Base-by-base conservation (phyloP, 164 flowering plant species). In the Berberis vulgaris region DNA sequence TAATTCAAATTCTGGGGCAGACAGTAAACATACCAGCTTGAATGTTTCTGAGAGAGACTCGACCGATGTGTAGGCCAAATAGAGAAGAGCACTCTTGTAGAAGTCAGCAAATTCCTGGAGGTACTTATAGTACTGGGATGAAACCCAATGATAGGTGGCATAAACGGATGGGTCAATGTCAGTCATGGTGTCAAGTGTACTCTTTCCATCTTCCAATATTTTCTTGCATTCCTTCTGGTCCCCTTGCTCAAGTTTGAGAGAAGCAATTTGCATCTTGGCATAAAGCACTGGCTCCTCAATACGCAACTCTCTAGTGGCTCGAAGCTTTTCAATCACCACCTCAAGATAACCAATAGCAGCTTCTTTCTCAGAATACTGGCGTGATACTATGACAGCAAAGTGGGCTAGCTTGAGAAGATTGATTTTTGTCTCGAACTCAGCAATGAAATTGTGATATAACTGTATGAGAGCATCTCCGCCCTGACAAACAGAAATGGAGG, bases 381-480 rank as follows among this genome's bases (percentile, higher is more conserved):
- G 81, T 64, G 99, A 91, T 58, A 94, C 97, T 68, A 84, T 84
- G 47, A 85, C 97, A 63, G 96, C 87, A 72, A 94, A 91, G 69
- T 94, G 97, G 45, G 96, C 96, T 76, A 94, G 96, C 85, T 94
- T 94, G 66, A 94, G 89, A 66, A 86, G 99, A 73, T 94, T 91
- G 79, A 94, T 86, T 73, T 94, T 94, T 2, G 96, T 91, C 87
- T 94, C 97, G 65, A 94, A 91, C 62, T 94, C 97, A 0, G 94
- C 80, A 68, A 94, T 89, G 79, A 94, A 94, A 74, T 94, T 87
- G 60, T 91, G 84, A 74, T 94, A 94, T 7, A 94, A 65, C 69
- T 94, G 97, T 62, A 94, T 91, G 13, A 89, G 79, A 44, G 89
- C 78, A 82, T 94, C 97, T 45, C 97, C 97, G 64, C 86, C 91